Evolutionary conservation across 1,284 basidiomycete genomes (phyloP).

Genomic region (Phylloporus sp.): DNA sequence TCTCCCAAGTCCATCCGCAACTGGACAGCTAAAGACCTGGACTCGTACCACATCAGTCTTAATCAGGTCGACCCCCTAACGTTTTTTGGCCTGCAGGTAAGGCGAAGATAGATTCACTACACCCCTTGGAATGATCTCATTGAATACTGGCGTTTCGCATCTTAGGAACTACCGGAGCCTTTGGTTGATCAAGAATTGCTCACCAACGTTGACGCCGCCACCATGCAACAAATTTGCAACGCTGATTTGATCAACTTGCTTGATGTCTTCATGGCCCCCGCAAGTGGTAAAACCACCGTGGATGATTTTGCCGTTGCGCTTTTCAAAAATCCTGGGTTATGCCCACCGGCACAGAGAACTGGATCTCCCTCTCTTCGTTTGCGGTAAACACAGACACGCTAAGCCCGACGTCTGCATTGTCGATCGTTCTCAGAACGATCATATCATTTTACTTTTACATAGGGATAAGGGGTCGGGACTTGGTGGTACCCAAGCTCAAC

Average conservation of each 20-base stretch:
- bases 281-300: not conserved
- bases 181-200: constrained; percentile 3
- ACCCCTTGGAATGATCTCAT: too few relatives aligned
- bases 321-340: not conserved
- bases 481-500: not conserved
- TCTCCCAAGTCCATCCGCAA: too few relatives aligned
- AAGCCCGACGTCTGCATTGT: not conserved
- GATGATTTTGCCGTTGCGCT: not conserved
- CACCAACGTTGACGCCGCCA: not conserved
- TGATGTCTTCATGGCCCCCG: not conserved
- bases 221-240: not conserved
- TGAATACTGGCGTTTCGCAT: too few relatives aligned
- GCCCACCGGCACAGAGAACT: too few relatives aligned
- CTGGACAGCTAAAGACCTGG: too few relatives aligned
- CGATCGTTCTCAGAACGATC: not conserved
- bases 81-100: too few relatives aligned
- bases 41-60: too few relatives aligned
- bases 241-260: not conserved
- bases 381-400: not conserved
- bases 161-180: constrained; percentile 16
- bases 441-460: not conserved
- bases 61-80: too few relatives aligned
- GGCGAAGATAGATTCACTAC: too few relatives aligned
- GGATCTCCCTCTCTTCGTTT: too few relatives aligned
- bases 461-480: not conserved